Percentiles rank a stretch among this genome's conserved stretches.
Evolutionary conservation across 2,329 filamentous ascomycete genomes (phyloP).

Genomic region (Paecilomyces fulvus): DNA sequence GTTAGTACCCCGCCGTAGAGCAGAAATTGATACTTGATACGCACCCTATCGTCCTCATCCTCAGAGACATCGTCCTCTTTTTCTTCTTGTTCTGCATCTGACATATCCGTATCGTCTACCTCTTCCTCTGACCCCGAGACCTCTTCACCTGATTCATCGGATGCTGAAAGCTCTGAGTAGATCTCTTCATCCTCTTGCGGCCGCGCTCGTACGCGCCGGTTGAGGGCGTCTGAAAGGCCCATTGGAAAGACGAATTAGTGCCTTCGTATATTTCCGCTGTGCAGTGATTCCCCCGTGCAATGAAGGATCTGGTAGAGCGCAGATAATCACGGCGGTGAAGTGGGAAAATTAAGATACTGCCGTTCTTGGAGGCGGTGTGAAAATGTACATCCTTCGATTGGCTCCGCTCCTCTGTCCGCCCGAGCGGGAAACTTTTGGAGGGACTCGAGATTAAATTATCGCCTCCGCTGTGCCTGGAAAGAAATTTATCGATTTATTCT

Average conservation of each 20-base stretch:
- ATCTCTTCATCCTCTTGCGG: conserved; percentile 36
- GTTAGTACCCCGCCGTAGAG: neutral
- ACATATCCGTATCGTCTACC: conserved; percentile 5
- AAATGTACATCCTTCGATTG: conserved; percentile 11
- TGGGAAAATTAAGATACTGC: conserved; percentile 18
- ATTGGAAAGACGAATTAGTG: conserved; percentile 11
- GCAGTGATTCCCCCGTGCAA: neutral
- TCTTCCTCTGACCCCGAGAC: conserved; percentile 8
- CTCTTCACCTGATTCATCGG: conserved; percentile 5
- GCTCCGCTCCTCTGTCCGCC: conserved; percentile 1
- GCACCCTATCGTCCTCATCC: conserved; percentile 7
- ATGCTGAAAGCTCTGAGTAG: conserved; percentile 20
- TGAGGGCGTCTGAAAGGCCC: conserved; percentile 30
- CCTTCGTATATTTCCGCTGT: neutral
- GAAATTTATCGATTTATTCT: neutral
- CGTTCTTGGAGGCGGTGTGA: conserved; percentile 13
- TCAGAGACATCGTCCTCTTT: conserved; percentile 32
- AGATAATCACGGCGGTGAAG: conserved; percentile 4
- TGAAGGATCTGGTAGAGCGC: neutral
- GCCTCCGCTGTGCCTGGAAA: neutral
- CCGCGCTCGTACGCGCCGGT: conserved; percentile 34
- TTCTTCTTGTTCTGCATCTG: conserved; percentile 9
- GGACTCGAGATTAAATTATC: neutral
- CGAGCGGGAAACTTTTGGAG: neutral
- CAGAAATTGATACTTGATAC: neutral